A percentile compares a stretch with the other conserved stretches of the same genome.
These are phyloP conservation scores for Plantago ovata DNA, from an alignment of 257 asterid species.

Conservation along the genomic window DNA sequence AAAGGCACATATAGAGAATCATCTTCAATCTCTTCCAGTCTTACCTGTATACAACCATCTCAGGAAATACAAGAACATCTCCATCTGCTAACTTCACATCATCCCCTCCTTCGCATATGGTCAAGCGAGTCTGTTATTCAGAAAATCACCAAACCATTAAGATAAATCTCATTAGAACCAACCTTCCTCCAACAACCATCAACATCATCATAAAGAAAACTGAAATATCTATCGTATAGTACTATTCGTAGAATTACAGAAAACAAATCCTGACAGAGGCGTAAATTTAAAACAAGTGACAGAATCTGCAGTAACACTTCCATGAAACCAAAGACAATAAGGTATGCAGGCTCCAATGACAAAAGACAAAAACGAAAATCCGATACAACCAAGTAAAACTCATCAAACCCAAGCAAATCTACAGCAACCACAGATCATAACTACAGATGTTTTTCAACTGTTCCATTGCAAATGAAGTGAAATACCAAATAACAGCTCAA, in stretches of 20 bases:
- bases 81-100: constrained; percentile 67
- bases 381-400: too few species aligned
- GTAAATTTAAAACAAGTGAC: too few species aligned
- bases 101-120: constrained; percentile 64
- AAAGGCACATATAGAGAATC: too few species aligned
- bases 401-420: too few species aligned
- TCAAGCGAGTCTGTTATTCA: constrained; percentile 67
- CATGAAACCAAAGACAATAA: too few species aligned
- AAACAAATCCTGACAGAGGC: constrained; percentile 3
- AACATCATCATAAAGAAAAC: not conserved
- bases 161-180: constrained; percentile 11
- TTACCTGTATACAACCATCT: constrained; percentile 81
- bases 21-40: not conserved
- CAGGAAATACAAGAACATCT: constrained; percentile 88
- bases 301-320: too few species aligned
- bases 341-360: too few species aligned
- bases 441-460: too few species aligned
- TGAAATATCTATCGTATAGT: not conserved
- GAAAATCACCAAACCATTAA: constrained; percentile 24
- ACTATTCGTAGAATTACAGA: constrained; percentile 4
- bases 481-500: too few species aligned
- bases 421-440: too few species aligned
- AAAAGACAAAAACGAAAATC: too few species aligned
- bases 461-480: too few species aligned
- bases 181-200: constrained; percentile 4